These are phyloP conservation scores for Amesomyces nigricolor DNA, from an alignment of 2,329 filamentous ascomycete species.

Conservation along the genomic window DNA sequence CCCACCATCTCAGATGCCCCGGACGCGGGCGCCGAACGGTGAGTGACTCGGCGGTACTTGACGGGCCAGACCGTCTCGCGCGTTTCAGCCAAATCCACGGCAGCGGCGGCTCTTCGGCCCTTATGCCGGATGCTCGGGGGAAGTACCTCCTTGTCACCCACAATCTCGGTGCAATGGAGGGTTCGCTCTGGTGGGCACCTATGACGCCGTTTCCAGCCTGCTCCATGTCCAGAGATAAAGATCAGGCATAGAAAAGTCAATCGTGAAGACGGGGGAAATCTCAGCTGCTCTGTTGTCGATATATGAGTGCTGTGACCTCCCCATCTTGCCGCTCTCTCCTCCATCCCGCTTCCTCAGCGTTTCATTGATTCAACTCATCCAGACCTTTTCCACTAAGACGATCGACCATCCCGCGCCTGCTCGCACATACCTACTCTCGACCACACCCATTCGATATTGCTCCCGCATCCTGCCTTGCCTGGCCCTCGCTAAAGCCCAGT, in stretches of 20 bases:
- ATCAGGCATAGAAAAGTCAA: constrained; percentile 16
- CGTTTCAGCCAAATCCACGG: constrained; percentile 1
- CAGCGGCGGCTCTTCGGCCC: constrained; percentile 22
- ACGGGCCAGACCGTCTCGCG: not conserved
- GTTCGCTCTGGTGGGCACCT: constrained; percentile 6
- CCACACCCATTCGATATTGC: not conserved
- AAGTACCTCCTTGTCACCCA: constrained; percentile 20
- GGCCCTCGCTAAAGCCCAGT: not conserved
- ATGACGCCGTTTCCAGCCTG: constrained; percentile 22
- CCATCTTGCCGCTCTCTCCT: not conserved
- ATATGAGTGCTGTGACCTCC: constrained; percentile 2
- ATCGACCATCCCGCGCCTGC: not conserved
- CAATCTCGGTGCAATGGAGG: constrained; percentile 10
- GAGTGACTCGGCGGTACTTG: constrained; percentile 18
- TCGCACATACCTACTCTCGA: not conserved
- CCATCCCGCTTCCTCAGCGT: not conserved
- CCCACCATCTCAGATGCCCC: constrained; percentile 4
- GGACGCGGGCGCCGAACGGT: constrained; percentile 5
- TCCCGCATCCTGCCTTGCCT: not conserved
- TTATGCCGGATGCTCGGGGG: constrained; percentile 12
- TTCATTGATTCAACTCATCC: not conserved
- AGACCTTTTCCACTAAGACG: not conserved
- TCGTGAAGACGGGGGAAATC: not conserved
- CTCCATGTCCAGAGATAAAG: constrained; percentile 12
- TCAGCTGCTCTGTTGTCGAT: not conserved